Evolutionary conservation across 768 basidiomycete species (phyloP).

Genomic region (Tricholoma bakamatsutake): DNA sequence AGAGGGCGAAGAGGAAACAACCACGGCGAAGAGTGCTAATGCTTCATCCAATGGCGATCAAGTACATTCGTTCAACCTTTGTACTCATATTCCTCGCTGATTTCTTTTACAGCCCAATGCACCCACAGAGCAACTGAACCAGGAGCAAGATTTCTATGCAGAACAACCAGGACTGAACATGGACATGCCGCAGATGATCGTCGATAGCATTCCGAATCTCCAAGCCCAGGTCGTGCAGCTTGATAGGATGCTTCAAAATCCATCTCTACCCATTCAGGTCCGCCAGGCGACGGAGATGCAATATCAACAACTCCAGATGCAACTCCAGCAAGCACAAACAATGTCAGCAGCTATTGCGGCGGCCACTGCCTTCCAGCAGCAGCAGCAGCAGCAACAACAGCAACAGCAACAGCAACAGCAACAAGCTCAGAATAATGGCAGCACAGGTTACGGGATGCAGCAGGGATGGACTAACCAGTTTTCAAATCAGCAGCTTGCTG

Average conservation of each 20-base stretch:
- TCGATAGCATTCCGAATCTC: slow-evolving; percentile 71
- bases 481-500: slow-evolving; percentile 57
- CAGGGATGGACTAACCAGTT: slow-evolving; percentile 41
- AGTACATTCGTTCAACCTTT: slow-evolving; percentile 22
- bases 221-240: slow-evolving; percentile 85
- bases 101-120: slow-evolving; percentile 10
- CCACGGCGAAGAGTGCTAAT: slow-evolving; percentile 14
- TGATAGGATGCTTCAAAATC: slow-evolving; percentile 74
- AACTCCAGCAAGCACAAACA: slow-evolving; percentile 74
- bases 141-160: slow-evolving; percentile 62
- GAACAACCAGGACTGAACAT: slow-evolving; percentile 60
- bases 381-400: slow-evolving; percentile 43
- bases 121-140: slow-evolving; percentile 16
- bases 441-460: slow-evolving; percentile 38
- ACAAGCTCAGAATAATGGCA: slow-evolving; percentile 33
- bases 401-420: slow-evolving; percentile 51
- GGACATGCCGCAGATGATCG: slow-evolving; percentile 67
- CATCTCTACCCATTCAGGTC: slow-evolving; percentile 61
- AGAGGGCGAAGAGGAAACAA: slow-evolving; percentile 46
- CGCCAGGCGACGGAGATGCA: slow-evolving; percentile 82
- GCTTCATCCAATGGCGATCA: slow-evolving; percentile 26
- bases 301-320: slow-evolving; percentile 72
- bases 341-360: slow-evolving; percentile 60
- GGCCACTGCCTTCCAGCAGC: slow-evolving; percentile 50
- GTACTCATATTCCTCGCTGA: neutral